These are phyloP conservation scores for Westerdykella sp. DNA, from an alignment of 2,329 filamentous ascomycete genomes.

Conservation along the genomic window DNA sequence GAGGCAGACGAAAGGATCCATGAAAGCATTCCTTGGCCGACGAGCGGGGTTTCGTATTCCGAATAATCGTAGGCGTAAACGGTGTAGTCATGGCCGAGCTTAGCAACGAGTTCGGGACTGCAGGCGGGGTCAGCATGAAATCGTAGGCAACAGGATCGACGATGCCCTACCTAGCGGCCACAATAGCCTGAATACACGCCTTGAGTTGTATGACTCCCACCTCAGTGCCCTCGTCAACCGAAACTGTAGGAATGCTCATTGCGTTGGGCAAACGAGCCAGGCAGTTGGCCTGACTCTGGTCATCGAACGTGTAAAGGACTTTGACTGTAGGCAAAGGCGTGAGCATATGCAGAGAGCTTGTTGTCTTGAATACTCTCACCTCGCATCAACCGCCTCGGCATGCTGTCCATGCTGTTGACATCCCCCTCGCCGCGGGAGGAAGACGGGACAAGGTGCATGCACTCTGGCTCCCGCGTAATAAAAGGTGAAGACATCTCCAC, in stretches of 20 bases:
- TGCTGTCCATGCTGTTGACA: conserved; percentile 23
- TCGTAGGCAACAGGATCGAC: not conserved
- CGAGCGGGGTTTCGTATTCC: conserved; percentile 84
- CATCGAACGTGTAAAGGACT: conserved; percentile 93
- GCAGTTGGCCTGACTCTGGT: conserved; percentile 80
- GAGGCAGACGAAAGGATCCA: conserved; percentile 64
- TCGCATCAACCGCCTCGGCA: conserved; percentile 43
- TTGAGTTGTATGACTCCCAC: conserved; percentile 86
- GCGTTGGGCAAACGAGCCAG: conserved; percentile 78
- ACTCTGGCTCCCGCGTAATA: conserved; percentile 12
- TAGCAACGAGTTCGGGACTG: conserved; percentile 79
- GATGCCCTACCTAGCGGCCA: conserved; percentile 50
- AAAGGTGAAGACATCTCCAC: conserved; percentile 32
- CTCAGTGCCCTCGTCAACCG: conserved; percentile 69
- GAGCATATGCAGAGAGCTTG: conserved; percentile 9
- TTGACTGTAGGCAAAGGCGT: conserved; percentile 59
- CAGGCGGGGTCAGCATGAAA: conserved; percentile 26
- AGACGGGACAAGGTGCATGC: conserved; percentile 15
- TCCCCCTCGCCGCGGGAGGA: conserved; percentile 18
- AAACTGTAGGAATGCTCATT: conserved; percentile 71
- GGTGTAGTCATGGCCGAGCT: conserved; percentile 78
- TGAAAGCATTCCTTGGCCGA: conserved; percentile 93
- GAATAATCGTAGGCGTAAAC: conserved; percentile 97
- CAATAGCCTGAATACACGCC: conserved; percentile 79
- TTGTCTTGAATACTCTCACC: conserved; percentile 27